Base-by-base conservation (phyloP, 805 yeast genomes). In the Myxozyma melibiosi region DNA sequence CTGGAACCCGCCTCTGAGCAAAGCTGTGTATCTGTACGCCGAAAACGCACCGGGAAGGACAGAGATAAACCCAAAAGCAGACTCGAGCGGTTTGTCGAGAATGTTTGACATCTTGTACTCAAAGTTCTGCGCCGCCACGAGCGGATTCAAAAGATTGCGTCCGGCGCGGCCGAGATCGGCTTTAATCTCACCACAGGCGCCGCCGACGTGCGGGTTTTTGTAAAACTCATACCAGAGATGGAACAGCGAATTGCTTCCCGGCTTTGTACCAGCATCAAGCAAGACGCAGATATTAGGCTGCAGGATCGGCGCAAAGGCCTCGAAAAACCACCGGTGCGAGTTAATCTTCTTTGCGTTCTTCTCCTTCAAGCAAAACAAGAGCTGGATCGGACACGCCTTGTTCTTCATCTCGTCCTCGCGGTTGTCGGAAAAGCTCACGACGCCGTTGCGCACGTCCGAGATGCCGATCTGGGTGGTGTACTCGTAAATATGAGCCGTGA, bases 41-140 rank as follows among this genome's bases (percentile, higher is more conserved):
- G 96, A 88, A 67, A 94, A 91, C 0, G 98, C 98, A 67, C 98
- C 98, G 0, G 98, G 98, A 53, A 94, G 78, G 55, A 94, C 98
- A 0, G 96, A 81, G 65, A 92, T 91, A 69, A 90, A 92, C 0
- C 99, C 99, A 74, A 94, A 92, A 1, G 85, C 88, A 3, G 95
- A 85, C 71, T 92, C 99, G 79, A 91, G 86, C 0, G 99, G 97
- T 72, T 94, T 92, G 75, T 94, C 98, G 57, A 92, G 77, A 59
- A 92, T 89, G 71, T 92, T 94, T 4, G 97, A 90, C 77, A 57
- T 48, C 33, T 57, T 57, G 68, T 83, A 83, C 70, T 83, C 87
- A 65, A 83, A 83, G 66, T 84, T 84, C 67, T 83, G 88, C 6
- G 83, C 82, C 14, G 84, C 84, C 16, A 84, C 85, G 34, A 83